Base-by-base conservation (phyloP, 768 basidiomycete species). In the Kwoniella heveanensis region DNA sequence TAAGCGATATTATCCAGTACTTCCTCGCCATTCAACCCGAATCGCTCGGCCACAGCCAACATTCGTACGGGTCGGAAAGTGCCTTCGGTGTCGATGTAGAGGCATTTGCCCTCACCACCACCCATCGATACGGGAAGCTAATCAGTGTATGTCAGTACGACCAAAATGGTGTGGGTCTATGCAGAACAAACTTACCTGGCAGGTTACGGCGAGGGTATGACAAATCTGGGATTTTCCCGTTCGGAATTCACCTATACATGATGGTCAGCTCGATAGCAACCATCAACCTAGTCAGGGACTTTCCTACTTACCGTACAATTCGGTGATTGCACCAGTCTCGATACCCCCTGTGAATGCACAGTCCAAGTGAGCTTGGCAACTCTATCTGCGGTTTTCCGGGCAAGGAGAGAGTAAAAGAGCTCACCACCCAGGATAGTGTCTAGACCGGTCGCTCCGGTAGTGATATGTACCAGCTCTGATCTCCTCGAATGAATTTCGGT, bases 31-130 rank as follows among this genome's bases (percentile, higher is more conserved):
- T 92, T 95, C 70, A 99, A 83, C n/a, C 96, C 96, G 77, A 88
- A 94, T 54, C 96, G 85, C 81, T 96, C 94, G 2, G 96, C 95
- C 12, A 94, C 91, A 0, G 95, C 92, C 37, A 98, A 85, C 49
- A 98, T 84, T 57, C 96, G 90, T 46, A 91, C 90, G 22, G 96
- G 96, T 71, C 96, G 92, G 84, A 99, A 99, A 9, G 96, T 99
- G 26, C 95, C 95, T 77, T 99, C 96, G 0, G 96, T 98, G 79
- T 99, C 96, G 81, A 99, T 97, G 80, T 96, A 99, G 49, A 99
- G 83, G 76, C 95, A 97, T 82, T 99, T 99, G 39, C 96, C 96
- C 81, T 99, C 96, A 13, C 96, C 96, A 17, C 96, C 96, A 21
- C 96, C 95, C 94, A 98, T 97, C 73, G 86, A 89, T 47, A 93